A percentile compares a stretch with the other conserved stretches of the same genome.
Evolutionary conservation across 306 rosid species (phyloP).

Genomic region (Canavalia ensiformis): DNA sequence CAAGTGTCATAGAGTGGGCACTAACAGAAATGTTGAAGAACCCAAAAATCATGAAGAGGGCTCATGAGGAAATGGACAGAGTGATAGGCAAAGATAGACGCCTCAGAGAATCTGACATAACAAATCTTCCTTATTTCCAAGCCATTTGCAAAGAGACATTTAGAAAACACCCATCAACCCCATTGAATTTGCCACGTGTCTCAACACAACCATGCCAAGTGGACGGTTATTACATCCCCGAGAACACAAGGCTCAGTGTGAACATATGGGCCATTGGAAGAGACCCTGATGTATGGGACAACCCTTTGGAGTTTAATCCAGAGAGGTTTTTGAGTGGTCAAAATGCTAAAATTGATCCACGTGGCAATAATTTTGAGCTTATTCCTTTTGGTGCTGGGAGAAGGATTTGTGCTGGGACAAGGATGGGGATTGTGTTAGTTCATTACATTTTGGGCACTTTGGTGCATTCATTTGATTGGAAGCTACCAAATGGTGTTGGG

Average conservation of each 20-base stretch:
- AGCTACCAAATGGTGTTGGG: conserved; percentile 18
- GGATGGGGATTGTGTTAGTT: conserved; percentile 46
- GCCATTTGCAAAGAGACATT: conserved; percentile 55
- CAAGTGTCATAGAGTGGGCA: conserved; percentile 66
- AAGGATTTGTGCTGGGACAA: conserved; percentile 47
- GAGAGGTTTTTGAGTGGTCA: conserved; percentile 53
- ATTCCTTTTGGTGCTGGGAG: conserved; percentile 61
- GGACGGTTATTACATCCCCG: conserved; percentile 58
- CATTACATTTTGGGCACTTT: conserved; percentile 51
- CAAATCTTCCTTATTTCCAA: conserved; percentile 54
- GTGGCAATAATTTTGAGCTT: conserved; percentile 60
- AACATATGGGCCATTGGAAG: conserved; percentile 69
- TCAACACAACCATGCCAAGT: conserved; percentile 53
- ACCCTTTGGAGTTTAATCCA: conserved; percentile 55
- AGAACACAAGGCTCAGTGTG: conserved; percentile 55
- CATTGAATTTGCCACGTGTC: conserved; percentile 44
- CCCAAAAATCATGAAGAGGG: conserved; percentile 49
- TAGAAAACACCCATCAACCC: conserved; percentile 51
- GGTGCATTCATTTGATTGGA: conserved; percentile 51
- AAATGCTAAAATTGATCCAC: conserved; percentile 49
- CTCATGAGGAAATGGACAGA: conserved; percentile 60
- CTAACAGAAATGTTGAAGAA: conserved; percentile 57
- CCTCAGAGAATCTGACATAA: conserved; percentile 47
- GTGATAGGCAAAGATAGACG: conserved; percentile 45
- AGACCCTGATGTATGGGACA: conserved; percentile 64